Base-by-base conservation (phyloP, 257 asterid species). In the Coffea canephora region DNA sequence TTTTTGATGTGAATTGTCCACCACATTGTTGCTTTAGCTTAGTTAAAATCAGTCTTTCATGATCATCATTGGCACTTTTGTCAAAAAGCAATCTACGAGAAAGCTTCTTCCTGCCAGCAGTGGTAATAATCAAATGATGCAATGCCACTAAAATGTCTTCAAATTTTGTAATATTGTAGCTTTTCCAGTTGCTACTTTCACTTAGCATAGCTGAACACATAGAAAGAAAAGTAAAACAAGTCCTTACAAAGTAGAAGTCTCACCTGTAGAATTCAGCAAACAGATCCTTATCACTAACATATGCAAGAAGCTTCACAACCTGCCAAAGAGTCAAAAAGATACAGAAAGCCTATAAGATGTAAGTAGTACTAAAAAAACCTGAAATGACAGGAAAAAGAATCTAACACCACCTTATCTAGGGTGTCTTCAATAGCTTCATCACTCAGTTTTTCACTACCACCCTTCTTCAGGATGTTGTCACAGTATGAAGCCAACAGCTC, bases 381-480 rank as follows among this genome's bases (percentile, higher is more conserved):
- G 43, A 49, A 39, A 27, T 31, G 43, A 39, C 43, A 4, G 43
- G 50, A 12, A 67, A 64, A 31, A 81, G 48, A 66, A 54, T 15
- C 68, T 6, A 12, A 61, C 21, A 75, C 52, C 75, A 92, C 99
- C 96, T 96, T 96, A 86, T 96, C 98, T 62, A 96, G 84, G 31
- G 98, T 96, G 75, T 96, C 99, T 86, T 96, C 99, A 82, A 96
- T 94, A 81, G 97, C 98, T 84, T 96, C 98, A 83, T 96, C 99
- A 65, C 98, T 94, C 89, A 96, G 86, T 85, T 92, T 96, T 84
- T 96, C 99, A 87, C 94, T 94, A 54, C 99, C 99, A 57, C 99
- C 99, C 82, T 96, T 96, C 71, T 96, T 96, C 77, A 96, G 94
- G 84, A 96, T 91, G 89, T 94, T 96, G 87, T 96, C 99, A 65